A percentile compares a stretch with the other conserved stretches of the same genome.
Evolutionary conservation across 768 basidiomycete species (phyloP).

Genomic region (Tulasnella calospora): DNA sequence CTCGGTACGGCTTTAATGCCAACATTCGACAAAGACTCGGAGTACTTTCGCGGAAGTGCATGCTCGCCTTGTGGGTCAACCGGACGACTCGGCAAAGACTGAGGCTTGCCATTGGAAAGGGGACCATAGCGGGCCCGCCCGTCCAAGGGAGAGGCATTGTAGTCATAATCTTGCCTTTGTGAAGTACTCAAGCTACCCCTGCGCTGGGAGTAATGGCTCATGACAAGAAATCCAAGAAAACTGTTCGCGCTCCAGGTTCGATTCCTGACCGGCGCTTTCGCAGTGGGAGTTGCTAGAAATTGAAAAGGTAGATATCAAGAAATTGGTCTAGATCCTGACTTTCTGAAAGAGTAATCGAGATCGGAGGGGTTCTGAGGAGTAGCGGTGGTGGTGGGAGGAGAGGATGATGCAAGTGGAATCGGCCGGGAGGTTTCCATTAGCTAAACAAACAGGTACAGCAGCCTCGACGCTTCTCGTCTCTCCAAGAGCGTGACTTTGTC

Average conservation of each 20-base stretch:
- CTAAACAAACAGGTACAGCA: background rate
- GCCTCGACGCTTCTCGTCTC: background rate
- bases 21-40: background rate
- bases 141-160: background rate
- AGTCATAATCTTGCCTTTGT: background rate
- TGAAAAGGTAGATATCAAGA: background rate
- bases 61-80: conserved; percentile 4
- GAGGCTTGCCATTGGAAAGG: background rate
- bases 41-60: background rate
- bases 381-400: conserved; percentile 13
- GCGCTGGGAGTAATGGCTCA: background rate
- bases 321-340: background rate
- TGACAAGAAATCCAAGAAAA: background rate
- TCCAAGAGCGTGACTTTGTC: background rate
- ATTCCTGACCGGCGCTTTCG: background rate
- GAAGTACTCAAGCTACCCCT: background rate
- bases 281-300: background rate
- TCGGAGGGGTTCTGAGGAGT: background rate
- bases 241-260: background rate
- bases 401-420: background rate
- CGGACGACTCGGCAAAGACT: background rate
- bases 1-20: background rate
- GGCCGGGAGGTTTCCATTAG: background rate
- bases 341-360: background rate
- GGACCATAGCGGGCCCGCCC: background rate